Evolutionary conservation across 805 yeast genomes (phyloP).

Genomic region (Metschnikowia arizonensis): DNA sequence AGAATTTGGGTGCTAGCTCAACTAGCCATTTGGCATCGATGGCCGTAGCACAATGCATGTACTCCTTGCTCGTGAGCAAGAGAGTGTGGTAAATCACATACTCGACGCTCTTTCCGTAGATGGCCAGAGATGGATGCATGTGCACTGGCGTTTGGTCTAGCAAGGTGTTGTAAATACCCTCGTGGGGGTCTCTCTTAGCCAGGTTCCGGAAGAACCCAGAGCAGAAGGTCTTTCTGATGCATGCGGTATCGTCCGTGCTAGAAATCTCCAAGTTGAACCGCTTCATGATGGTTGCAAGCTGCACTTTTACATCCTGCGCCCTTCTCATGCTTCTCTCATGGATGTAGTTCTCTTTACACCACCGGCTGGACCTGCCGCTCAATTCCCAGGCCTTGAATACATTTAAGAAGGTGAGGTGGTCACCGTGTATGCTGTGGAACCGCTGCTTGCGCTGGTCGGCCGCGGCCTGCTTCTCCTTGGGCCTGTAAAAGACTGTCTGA

Average conservation of each 20-base stretch:
- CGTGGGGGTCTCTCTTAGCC: slow-evolving; percentile 56
- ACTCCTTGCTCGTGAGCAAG: slow-evolving; percentile 80
- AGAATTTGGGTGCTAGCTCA: slow-evolving; percentile 68
- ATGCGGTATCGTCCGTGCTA: slow-evolving; percentile 55
- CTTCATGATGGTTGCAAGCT: slow-evolving; percentile 55
- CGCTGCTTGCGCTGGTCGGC: slow-evolving; percentile 75
- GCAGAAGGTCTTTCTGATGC: slow-evolving; percentile 57
- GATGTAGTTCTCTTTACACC: slow-evolving; percentile 80
- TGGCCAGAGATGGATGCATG: slow-evolving; percentile 82
- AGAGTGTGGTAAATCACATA: slow-evolving; percentile 80
- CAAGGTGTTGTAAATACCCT: slow-evolving; percentile 54
- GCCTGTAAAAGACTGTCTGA: slow-evolving; percentile 75
- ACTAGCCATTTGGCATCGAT: slow-evolving; percentile 79
- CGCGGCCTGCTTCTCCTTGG: slow-evolving; percentile 66
- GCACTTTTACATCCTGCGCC: slow-evolving; percentile 78
- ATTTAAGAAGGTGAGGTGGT: slow-evolving; percentile 78
- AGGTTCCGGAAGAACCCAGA: slow-evolving; percentile 67
- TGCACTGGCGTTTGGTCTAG: slow-evolving; percentile 69
- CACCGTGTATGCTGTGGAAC: slow-evolving; percentile 74
- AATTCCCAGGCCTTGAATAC: slow-evolving; percentile 73
- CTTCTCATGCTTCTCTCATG: slow-evolving; percentile 73
- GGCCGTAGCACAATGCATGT: slow-evolving; percentile 84
- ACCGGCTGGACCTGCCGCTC: slow-evolving; percentile 50
- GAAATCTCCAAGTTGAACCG: slow-evolving; percentile 41
- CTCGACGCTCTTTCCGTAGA: slow-evolving; percentile 61